These are phyloP conservation scores for Apiospora sp. DNA, from an alignment of 2,329 filamentous ascomycete species.

Conservation along the genomic window DNA sequence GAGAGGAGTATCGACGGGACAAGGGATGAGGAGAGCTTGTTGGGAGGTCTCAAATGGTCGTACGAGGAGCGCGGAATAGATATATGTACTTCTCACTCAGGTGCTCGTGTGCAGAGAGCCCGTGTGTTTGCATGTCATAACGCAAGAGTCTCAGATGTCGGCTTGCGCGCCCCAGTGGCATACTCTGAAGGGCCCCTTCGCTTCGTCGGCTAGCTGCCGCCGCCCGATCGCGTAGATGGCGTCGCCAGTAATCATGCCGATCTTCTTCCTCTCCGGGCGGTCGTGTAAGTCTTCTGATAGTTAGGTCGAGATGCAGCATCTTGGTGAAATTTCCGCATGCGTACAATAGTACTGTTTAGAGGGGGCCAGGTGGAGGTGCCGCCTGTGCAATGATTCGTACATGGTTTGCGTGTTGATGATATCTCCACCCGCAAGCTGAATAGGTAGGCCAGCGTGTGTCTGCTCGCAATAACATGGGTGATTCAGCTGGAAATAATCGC, in stretches of 20 bases:
- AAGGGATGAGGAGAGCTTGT: neutral
- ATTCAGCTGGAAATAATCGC: conserved; percentile 1
- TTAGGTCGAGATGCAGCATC: neutral
- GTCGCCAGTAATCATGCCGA: neutral
- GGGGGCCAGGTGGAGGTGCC: neutral
- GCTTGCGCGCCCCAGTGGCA: neutral
- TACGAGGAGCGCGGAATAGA: neutral
- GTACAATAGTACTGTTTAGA: neutral
- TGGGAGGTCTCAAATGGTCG: neutral
- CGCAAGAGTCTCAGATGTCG: neutral
- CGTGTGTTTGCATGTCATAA: neutral
- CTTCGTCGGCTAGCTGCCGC: neutral
- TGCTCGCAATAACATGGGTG: neutral
- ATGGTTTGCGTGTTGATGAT: neutral
- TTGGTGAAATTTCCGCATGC: neutral
- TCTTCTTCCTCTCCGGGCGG: neutral
- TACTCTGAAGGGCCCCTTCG: neutral
- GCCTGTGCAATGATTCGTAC: neutral
- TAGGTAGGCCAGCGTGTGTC: neutral
- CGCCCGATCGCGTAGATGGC: conserved; percentile 4
- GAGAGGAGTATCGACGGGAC: neutral
- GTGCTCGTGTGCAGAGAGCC: neutral
- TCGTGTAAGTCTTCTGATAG: neutral
- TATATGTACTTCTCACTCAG: neutral
- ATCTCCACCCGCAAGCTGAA: neutral